Conservation (phyloP, 2,329 filamentous ascomycete species). For the Dactylonectria macrodidyma region DNA sequence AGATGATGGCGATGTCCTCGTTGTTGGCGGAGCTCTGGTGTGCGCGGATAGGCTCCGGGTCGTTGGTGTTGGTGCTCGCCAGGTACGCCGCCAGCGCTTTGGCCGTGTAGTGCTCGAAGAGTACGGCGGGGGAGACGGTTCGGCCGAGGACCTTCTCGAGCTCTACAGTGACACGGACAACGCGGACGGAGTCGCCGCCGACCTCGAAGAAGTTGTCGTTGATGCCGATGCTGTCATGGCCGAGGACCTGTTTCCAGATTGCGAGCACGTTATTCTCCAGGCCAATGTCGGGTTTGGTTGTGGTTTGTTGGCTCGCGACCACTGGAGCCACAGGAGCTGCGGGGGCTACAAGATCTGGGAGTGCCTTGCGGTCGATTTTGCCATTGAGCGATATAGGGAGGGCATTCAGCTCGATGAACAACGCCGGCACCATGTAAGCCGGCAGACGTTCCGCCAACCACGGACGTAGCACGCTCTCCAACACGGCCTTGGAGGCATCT, state of each 20-base stretch:
- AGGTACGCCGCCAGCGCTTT: neutral
- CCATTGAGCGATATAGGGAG: neutral
- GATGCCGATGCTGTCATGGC: neutral
- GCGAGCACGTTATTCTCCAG: neutral
- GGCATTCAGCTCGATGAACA: neutral
- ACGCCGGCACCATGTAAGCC: neutral
- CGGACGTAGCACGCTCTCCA: neutral
- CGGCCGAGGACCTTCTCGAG: neutral
- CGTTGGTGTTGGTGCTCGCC: neutral
- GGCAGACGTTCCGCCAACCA: neutral
- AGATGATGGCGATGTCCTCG: neutral
- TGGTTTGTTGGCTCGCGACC: neutral
- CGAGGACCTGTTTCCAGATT: neutral
- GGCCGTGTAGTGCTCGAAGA: neutral
- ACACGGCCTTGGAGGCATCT: neutral
- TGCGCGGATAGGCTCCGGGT: neutral
- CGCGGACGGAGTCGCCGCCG: neutral
- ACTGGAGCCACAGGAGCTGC: no score
- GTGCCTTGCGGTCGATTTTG: neutral
- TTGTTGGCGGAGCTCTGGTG: neutral
- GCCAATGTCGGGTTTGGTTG: neutral
- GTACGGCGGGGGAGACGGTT: neutral
- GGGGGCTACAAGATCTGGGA: no score
- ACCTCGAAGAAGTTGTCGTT: conserved; percentile 1
- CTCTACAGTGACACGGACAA: neutral